phyloP scores from a whole-genome alignment of 768 basidiomycete species.

The Thelephora aurantiotincta region DNA sequence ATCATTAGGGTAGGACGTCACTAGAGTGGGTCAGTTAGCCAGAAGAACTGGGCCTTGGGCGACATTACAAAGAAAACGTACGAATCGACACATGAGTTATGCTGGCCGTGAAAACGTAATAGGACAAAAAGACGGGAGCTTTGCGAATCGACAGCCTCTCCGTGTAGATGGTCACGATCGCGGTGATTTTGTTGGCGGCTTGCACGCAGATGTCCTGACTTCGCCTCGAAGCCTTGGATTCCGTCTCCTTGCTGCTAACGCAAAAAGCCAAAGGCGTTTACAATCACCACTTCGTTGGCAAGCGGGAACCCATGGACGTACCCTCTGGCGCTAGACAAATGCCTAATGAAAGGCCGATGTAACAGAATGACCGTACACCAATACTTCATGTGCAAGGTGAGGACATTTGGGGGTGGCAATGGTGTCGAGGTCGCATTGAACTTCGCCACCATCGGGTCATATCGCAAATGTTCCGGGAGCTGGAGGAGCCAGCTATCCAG shows the following conservation, averaged over 20 bases:
- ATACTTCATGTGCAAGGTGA: constrained; percentile 76
- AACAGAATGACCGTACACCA: constrained; percentile 68
- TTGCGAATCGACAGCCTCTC: constrained; percentile 48
- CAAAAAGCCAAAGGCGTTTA: background rate
- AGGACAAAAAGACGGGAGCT: constrained; percentile 57
- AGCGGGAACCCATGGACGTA: constrained; percentile 6
- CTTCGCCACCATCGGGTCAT: constrained; percentile 27
- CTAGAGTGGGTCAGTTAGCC: constrained; percentile 17
- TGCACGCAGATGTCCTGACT: constrained; percentile 60
- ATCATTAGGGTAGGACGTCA: constrained; percentile 49
- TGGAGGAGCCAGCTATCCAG: constrained; percentile 68
- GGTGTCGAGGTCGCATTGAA: constrained; percentile 20
- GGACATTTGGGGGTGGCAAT: constrained; percentile 43
- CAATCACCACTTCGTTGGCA: background rate
- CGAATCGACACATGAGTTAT: constrained; percentile 67
- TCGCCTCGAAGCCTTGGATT: constrained; percentile 42
- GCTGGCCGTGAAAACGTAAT: constrained; percentile 68
- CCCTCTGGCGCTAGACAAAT: constrained; percentile 9
- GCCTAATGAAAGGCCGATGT: constrained; percentile 52
- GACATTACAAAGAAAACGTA: constrained; percentile 14
- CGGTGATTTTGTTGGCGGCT: constrained; percentile 70
- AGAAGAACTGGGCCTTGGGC: background rate
- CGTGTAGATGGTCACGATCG: constrained; percentile 42
- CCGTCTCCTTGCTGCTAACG: constrained; percentile 30
- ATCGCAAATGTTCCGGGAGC: constrained; percentile 53